Evolutionary conservation across 768 basidiomycete genomes (phyloP).

Genomic region (Tylopilus sp.): DNA sequence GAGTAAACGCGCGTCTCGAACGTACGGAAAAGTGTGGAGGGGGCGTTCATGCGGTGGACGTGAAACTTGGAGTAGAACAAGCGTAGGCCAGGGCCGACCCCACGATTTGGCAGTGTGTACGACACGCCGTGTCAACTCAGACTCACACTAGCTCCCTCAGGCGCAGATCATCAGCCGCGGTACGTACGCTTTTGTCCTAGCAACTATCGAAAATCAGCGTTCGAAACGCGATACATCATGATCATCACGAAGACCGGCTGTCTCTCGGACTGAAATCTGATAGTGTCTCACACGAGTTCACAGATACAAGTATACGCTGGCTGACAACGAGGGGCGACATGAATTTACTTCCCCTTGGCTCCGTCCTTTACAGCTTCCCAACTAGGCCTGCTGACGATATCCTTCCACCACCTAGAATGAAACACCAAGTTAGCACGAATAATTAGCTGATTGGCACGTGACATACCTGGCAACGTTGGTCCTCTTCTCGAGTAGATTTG

Average conservation of each 20-base stretch:
- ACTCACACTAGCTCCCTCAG: no score
- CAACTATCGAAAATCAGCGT: no score
- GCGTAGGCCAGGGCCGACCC: not conserved
- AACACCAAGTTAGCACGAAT: conserved; percentile 2
- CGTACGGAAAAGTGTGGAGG: conserved; percentile 4
- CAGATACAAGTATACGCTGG: no score
- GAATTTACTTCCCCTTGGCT: conserved; percentile 3
- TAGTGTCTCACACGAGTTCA: no score
- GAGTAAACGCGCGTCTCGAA: conserved; percentile 5
- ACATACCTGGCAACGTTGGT: conserved; percentile 45
- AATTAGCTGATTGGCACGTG: not conserved
- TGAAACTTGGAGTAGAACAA: conserved; percentile 14
- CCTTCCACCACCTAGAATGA: conserved; percentile 50
- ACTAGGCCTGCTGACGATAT: conserved; percentile 39
- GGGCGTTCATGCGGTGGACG: conserved; percentile 18
- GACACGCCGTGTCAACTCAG: no score
- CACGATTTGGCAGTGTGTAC: conserved; percentile 24
- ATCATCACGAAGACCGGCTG: not conserved
- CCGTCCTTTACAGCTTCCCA: conserved; percentile 47
- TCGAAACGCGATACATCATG: no score
- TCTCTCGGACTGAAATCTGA: no score
- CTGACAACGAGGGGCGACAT: no score
- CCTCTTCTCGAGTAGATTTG: conserved; percentile 30
- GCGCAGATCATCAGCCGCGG: not conserved
- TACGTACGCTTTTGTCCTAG: not conserved